Evolutionary conservation across 352 stramenopile species (phyloP), one percentile per base, ranked within the genome.

Genomic region (Globisporangium nodosum): DNA sequence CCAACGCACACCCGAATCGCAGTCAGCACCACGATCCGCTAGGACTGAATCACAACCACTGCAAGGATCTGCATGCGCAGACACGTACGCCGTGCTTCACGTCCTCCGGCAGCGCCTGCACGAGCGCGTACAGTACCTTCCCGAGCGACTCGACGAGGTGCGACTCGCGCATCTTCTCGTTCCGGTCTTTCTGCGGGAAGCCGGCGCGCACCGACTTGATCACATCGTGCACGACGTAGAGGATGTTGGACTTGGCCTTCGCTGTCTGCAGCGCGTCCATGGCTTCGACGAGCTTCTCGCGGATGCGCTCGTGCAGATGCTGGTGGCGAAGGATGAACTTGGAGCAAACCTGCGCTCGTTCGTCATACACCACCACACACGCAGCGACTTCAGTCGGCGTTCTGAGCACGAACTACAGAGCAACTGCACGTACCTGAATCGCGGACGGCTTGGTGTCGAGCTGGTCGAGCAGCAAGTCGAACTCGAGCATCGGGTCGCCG

Each of bases 301-400:
- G 79, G 66, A 93, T 90, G 24, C 74, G 71, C 13, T 78, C 76
- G 54, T 90, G 82, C 43, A 90, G 62, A 59, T 85, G 61, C 55
- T 92, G 70, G 61, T 92, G 85, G 45, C 86, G 80, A 59, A 94
- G 55, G 63, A 94, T 92, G 52, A 92, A 94, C 54, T 86, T 85
- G 9, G 82, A 90, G 56, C 85, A 92, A 43, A 84, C 77, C 85
- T 94, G 55, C 27, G 56, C 7, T 48, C 68, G 55, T 3, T 3
- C 27, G 24, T 27, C 24, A 33, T 42, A 46, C 20, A 51, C 24
- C 49, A 39, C 15, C 24, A 50, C 47, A 64, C 51, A 53, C 40
- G 49, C 31, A 55, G 24, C 24, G 24, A 27, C 24, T 11, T 33
- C 49, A 39, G 27, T 16, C 40, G 45, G 52, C 33, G 33, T 12